Base-by-base conservation (phyloP, 805 yeast species). In the Saccharomycopsis selenospora region DNA sequence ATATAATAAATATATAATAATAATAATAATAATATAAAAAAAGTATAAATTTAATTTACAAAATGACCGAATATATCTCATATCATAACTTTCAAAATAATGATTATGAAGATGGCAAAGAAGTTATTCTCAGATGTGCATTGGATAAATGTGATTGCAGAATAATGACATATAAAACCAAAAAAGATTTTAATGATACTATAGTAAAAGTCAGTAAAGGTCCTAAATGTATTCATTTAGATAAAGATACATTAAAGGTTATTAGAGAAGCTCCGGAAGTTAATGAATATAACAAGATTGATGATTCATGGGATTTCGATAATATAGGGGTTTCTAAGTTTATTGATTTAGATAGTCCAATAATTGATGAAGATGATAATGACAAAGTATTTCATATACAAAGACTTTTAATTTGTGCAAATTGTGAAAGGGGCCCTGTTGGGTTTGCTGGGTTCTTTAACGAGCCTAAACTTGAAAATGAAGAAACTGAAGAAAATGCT, bases 231-330 rank as follows among this genome's bases (percentile, higher is more conserved):
- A 36, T 48, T 6, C 17, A 41, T 3, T 20, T 51, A 29, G 47
- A 49, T 24, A 27, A 33, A 3, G 47, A 41, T 8, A 36, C 23
- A 14, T 28, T 51, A 5, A 42, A 48, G 25, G 28, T 51, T 4
- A 26, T 38, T 7, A 42, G 26, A 38, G 23, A 49, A 33, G 36
- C 18, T 18, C 13, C 26, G 30, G 36, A 27, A 36, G 20, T 14
- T 22, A 11, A 25, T 22, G 25, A 50, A 5, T 80, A 78, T 57
- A 67, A 71, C 40, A 57, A 66, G 25, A 66, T 82, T 1, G 57
- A 64, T 2, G 86, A 82, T 57, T 78, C 80, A 46, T 85, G 93
- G 93, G 85, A 77, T 54, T 85, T 85, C 56, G 90, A 85, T 54
- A 85, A 85, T 57, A 75, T 85, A 42, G 90, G 88, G 1, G 91